phyloP scores from a whole-genome alignment of 305 asterid genomes.

The Fraxinus ornus region DNA sequence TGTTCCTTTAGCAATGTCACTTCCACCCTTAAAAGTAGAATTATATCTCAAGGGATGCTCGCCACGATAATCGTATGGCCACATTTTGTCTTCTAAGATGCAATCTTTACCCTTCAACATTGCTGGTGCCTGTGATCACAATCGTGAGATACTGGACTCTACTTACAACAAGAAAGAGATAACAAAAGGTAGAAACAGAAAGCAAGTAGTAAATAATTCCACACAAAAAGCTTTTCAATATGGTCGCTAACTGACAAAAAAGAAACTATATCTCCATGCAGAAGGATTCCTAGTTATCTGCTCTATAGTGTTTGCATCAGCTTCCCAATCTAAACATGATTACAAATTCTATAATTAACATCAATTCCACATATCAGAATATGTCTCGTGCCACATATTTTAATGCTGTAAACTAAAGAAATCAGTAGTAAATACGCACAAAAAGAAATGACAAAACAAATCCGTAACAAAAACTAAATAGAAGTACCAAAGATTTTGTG shows the following conservation, averaged over 20 bases:
- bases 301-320: background rate
- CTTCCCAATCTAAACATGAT: conserved; percentile 12
- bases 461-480: conserved; percentile 2
- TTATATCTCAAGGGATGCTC: conserved; percentile 38
- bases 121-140: conserved; percentile 59
- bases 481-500: conserved; percentile 68
- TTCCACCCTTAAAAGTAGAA: conserved; percentile 33
- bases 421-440: conserved; percentile 4
- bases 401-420: conserved; percentile 4
- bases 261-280: background rate
- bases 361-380: conserved; percentile 19
- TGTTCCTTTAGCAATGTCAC: conserved; percentile 30
- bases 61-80: conserved; percentile 37
- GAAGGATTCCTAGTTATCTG: background rate
- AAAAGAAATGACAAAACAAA: conserved; percentile 2
- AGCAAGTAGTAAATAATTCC: conserved; percentile 15
- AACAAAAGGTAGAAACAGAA: background rate
- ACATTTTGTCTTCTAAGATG: conserved; percentile 40
- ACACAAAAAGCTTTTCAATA: conserved; percentile 15
- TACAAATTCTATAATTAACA: conserved; percentile 12
- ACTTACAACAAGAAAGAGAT: conserved; percentile 12
- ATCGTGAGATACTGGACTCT: conserved; percentile 30
- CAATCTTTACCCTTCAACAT: conserved; percentile 43
- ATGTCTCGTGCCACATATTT: background rate
- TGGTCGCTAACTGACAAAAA: background rate